Percentiles rank a stretch among this genome's conserved stretches.
Conservation (phyloP, 169 alveolate genomes). For the Cryptosporidium parvum region DNA sequence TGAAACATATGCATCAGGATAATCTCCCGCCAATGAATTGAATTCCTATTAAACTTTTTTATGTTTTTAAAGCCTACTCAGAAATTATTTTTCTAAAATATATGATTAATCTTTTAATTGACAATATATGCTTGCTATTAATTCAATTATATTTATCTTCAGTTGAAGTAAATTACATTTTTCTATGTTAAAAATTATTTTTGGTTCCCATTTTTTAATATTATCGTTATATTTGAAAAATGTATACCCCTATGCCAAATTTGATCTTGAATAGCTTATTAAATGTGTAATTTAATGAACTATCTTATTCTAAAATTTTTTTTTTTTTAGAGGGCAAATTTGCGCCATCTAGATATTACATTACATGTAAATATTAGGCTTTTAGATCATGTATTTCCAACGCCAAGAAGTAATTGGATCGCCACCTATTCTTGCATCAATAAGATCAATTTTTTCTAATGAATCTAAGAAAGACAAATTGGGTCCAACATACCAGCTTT, state of each 20-base stretch:
- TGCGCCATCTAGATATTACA: constrained; percentile 24
- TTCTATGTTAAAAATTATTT: too few species aligned
- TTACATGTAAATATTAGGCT: constrained; percentile 29
- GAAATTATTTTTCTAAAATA: not conserved
- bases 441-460: constrained; percentile 16
- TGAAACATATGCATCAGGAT: constrained; percentile 24
- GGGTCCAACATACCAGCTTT: constrained; percentile 64
- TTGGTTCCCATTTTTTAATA: too few species aligned
- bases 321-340: constrained; percentile 4
- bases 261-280: not conserved
- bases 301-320: too few species aligned
- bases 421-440: constrained; percentile 67
- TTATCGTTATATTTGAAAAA: too few species aligned
- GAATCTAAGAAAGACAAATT: constrained; percentile 36
- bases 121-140: too few species aligned
- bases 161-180: too few species aligned
- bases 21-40: constrained; percentile 17
- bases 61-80: not conserved
- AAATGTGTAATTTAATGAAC: too few species aligned
- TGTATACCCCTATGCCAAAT: not conserved
- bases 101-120: not conserved
- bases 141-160: too few species aligned
- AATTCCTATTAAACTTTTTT: not conserved
- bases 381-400: constrained; percentile 34
- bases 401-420: constrained; percentile 41